phyloP scores from a whole-genome alignment of 805 yeast species.

The Clavispora phyllophila region DNA sequence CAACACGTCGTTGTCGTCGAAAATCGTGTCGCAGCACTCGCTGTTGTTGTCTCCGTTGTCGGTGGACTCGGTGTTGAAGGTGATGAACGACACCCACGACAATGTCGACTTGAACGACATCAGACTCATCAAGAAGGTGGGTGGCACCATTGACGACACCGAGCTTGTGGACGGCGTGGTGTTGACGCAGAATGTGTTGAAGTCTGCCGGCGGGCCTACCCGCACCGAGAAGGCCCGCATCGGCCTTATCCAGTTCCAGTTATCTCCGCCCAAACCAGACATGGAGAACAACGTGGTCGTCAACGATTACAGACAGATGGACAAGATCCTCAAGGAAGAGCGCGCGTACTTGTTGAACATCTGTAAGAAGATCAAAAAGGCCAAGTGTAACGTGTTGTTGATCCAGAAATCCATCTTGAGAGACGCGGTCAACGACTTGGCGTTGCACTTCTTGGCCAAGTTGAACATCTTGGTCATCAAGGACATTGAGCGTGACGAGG shows the following conservation, averaged over 20 bases:
- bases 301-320: conserved; percentile 98
- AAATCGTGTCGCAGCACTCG: conserved; percentile 92
- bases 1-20: conserved; percentile 86
- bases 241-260: conserved; percentile 87
- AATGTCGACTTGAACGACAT: conserved; percentile 84
- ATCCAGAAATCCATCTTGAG: conserved; percentile 91
- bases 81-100: conserved; percentile 54
- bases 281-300: conserved; percentile 97
- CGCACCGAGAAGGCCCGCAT: conserved; percentile 91
- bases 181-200: conserved; percentile 83
- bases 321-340: conserved; percentile 95
- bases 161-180: conserved; percentile 91
- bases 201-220: conserved; percentile 91
- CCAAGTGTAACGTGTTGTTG: conserved; percentile 88
- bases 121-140: conserved; percentile 86
- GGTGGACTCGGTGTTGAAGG: conserved; percentile 86
- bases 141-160: conserved; percentile 97
- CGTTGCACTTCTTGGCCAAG: conserved; percentile 90
- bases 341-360: conserved; percentile 91
- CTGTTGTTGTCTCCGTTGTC: conserved; percentile 85
- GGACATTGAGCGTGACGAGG: conserved; percentile 94
- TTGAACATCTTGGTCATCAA: conserved; percentile 90
- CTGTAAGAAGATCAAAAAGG: conserved; percentile 93
- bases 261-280: conserved; percentile 95
- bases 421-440: conserved; percentile 91